These are phyloP conservation scores for Trypanosoma avium DNA, from an alignment of 208 protist genomes.

Conservation along the genomic window DNA sequence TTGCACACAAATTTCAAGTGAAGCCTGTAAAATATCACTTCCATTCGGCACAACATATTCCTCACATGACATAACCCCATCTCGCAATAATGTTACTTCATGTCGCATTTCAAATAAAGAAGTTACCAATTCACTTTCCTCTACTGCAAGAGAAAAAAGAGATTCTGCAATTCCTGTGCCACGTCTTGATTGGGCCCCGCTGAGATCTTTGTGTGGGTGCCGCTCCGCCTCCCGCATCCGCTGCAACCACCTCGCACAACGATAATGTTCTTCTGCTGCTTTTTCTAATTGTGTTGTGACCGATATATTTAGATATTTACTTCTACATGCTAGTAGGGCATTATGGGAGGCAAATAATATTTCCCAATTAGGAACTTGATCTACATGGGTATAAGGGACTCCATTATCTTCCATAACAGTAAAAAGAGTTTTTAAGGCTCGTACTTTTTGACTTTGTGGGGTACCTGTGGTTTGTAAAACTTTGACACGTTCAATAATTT, in stretches of 20 bases:
- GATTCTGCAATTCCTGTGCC: conserved; percentile 69
- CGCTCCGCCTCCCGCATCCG: conserved; percentile 80
- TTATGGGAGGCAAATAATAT: conserved; percentile 66
- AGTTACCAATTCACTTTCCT: conserved; percentile 34
- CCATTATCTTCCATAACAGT: conserved; percentile 67
- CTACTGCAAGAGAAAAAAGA: conserved; percentile 58
- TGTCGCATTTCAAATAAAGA: conserved; percentile 41
- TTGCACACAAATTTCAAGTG: conserved; percentile 47
- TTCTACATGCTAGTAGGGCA: conserved; percentile 54
- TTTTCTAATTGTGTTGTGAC: conserved; percentile 34
- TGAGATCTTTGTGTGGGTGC: conserved; percentile 83
- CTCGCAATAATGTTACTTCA: conserved; percentile 37
- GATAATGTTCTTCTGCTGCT: conserved; percentile 63
- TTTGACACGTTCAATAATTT: conserved; percentile 75
- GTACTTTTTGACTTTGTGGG: conserved; percentile 78
- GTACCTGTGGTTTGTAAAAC: conserved; percentile 80
- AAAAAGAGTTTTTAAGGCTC: conserved; percentile 88
- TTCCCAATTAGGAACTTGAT: conserved; percentile 61
- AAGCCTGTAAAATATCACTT: conserved; percentile 41
- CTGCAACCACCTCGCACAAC: conserved; percentile 80
- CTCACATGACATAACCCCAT: conserved; percentile 28
- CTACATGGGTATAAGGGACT: conserved; percentile 74
- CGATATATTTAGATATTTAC: conserved; percentile 28
- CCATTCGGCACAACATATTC: conserved; percentile 8
- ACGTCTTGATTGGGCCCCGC: conserved; percentile 76